These are phyloP conservation scores for Phialophora chinensis DNA, from an alignment of 2,329 filamentous ascomycete genomes.

Conservation along the genomic window DNA sequence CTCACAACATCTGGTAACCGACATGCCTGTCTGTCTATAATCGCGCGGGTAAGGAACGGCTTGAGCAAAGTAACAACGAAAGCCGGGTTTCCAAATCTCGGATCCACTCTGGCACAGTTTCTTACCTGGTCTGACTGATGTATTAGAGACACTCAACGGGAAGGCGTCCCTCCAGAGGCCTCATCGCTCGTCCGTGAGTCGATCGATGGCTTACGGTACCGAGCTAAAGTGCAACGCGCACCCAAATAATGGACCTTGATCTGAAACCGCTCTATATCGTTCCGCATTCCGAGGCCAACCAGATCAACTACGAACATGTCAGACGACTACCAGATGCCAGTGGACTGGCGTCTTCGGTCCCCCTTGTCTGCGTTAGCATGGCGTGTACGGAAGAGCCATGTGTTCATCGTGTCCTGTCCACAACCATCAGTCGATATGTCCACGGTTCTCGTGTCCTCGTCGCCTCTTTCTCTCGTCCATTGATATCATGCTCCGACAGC, in stretches of 20 bases:
- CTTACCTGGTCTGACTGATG: background rate
- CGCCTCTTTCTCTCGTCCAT: background rate
- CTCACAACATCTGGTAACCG: background rate
- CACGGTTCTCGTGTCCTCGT: background rate
- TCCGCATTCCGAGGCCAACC: background rate
- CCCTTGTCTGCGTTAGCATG: background rate
- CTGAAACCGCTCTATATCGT: background rate
- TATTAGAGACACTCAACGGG: background rate
- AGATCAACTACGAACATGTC: background rate
- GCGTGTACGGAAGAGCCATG: background rate
- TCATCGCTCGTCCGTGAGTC: background rate
- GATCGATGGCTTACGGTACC: background rate
- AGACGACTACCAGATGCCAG: background rate
- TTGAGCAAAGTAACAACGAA: background rate
- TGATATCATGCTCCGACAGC: conserved; percentile 3
- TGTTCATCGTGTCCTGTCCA: background rate
- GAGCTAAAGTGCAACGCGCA: background rate
- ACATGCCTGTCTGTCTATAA: background rate
- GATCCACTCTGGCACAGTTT: background rate
- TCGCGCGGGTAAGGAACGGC: background rate
- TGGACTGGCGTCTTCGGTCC: background rate
- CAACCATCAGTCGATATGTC: background rate
- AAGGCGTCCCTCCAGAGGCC: background rate
- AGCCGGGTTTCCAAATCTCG: background rate
- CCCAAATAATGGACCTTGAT: background rate